Conservation (phyloP, 768 basidiomycete species). For the Boletus patriciae region DNA sequence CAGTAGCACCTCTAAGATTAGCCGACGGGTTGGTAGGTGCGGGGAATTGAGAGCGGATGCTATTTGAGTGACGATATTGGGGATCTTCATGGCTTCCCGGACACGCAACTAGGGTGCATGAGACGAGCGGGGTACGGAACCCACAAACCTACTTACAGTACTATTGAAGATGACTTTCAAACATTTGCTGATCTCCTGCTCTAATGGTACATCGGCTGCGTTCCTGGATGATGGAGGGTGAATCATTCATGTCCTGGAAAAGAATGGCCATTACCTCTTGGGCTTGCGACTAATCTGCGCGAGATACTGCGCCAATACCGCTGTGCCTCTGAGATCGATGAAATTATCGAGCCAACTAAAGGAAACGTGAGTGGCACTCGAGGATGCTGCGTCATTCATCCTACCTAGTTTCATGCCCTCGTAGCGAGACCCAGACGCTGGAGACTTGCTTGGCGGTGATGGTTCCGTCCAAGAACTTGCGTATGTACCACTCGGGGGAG, state of each 20-base stretch:
- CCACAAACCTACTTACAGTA: conserved; percentile 39
- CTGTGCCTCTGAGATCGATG: conserved; percentile 73
- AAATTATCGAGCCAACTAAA: conserved; percentile 80
- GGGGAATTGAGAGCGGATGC: conserved; percentile 81
- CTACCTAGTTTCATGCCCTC: conserved; percentile 80
- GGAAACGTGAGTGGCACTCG: conserved; percentile 17
- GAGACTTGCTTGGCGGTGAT: conserved; percentile 80
- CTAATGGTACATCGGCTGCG: conserved; percentile 63
- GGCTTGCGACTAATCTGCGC: conserved; percentile 74
- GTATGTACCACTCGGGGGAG: conserved; percentile 91
- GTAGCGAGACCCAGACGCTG: conserved; percentile 71
- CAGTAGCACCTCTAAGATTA: conserved; percentile 74
- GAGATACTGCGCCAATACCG: conserved; percentile 79
- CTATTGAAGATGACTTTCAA: conserved; percentile 79
- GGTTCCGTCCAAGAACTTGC: conserved; percentile 84
- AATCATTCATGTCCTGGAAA: background rate
- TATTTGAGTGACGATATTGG: conserved; percentile 74
- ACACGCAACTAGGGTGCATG: conserved; percentile 53
- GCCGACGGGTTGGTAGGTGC: conserved; percentile 72
- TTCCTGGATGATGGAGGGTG: conserved; percentile 13
- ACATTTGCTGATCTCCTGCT: conserved; percentile 89
- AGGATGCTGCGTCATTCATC: conserved; percentile 20
- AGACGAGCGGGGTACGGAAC: background rate
- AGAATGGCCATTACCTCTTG: conserved; percentile 49
- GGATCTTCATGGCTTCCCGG: conserved; percentile 70